Conservation (phyloP, 495 filamentous ascomycete species). For the Neurospora sublineolata region DNA sequence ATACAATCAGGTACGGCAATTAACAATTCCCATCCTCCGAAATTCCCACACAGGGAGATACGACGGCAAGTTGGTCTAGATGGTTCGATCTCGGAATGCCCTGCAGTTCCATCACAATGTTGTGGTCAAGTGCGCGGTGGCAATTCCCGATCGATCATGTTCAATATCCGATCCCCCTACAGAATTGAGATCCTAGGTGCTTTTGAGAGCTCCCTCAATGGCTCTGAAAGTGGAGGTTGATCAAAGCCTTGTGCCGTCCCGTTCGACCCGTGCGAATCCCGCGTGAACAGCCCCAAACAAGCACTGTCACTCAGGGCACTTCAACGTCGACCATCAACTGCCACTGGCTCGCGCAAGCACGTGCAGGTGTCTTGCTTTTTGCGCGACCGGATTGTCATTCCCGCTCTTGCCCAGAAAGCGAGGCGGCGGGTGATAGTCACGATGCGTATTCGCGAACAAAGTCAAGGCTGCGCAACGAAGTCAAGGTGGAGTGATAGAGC, state of each 20-base stretch:
- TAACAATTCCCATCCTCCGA: background rate
- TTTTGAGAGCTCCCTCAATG: background rate
- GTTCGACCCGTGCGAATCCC: background rate
- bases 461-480: background rate
- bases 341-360: background rate
- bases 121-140: background rate
- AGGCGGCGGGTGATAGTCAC: background rate
- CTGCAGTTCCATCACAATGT: background rate
- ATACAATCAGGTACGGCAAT: background rate
- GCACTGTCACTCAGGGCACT: background rate
- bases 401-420: background rate
- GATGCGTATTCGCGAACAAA: conserved; percentile 1
- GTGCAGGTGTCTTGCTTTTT: background rate
- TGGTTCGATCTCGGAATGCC: background rate
- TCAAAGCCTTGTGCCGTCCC: background rate
- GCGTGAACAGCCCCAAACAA: background rate
- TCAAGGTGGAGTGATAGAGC: background rate
- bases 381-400: background rate
- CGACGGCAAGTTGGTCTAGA: background rate
- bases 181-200: background rate
- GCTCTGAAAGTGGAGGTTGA: background rate
- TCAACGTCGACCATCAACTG: background rate
- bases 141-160: background rate
- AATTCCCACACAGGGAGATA: background rate
- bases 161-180: background rate